A percentile compares a stretch with the other conserved stretches of the same genome.
Evolutionary conservation across 2,329 filamentous ascomycete species (phyloP).

Genomic region (Hypoxylon sp.): DNA sequence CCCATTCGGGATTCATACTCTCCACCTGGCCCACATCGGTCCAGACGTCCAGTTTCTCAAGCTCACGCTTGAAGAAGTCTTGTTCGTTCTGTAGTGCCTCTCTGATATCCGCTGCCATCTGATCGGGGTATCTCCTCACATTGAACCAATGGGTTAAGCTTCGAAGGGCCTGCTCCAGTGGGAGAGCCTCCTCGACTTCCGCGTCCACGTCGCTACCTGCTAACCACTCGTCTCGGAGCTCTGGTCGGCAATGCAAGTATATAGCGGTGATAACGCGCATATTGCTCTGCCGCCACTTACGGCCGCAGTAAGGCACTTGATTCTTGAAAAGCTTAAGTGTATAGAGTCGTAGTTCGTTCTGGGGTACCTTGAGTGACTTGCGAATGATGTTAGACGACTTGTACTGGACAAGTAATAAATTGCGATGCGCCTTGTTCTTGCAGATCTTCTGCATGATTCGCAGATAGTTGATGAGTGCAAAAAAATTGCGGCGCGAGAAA

Average conservation of each 20-base stretch:
- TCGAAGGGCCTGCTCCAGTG: conserved; percentile 89
- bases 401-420: conserved; percentile 93
- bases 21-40: conserved; percentile 56
- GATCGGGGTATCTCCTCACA: conserved; percentile 83
- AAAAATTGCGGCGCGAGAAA: conserved; percentile 95
- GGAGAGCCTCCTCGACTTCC: conserved; percentile 92
- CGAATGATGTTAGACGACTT: conserved; percentile 93
- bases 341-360: conserved; percentile 89
- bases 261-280: conserved; percentile 99
- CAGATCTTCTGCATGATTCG: conserved; percentile 98
- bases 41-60: conserved; percentile 78
- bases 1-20: conserved; percentile 45
- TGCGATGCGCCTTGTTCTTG: conserved; percentile 94
- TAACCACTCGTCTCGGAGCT: conserved; percentile 95
- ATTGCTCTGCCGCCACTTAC: conserved; percentile 97
- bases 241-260: conserved; percentile 92
- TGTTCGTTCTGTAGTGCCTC: conserved; percentile 78
- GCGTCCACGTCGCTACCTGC: conserved; percentile 91
- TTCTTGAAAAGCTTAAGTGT: conserved; percentile 99
- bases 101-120: conserved; percentile 74
- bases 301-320: conserved; percentile 96
- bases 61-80: conserved; percentile 83
- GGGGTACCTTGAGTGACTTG: conserved; percentile 91
- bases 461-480: conserved; percentile 93
- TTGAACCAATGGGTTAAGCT: conserved; percentile 97